Evolutionary conservation across 352 stramenopile genomes (phyloP).

Genomic region (Halophytophthora batemanensis): DNA sequence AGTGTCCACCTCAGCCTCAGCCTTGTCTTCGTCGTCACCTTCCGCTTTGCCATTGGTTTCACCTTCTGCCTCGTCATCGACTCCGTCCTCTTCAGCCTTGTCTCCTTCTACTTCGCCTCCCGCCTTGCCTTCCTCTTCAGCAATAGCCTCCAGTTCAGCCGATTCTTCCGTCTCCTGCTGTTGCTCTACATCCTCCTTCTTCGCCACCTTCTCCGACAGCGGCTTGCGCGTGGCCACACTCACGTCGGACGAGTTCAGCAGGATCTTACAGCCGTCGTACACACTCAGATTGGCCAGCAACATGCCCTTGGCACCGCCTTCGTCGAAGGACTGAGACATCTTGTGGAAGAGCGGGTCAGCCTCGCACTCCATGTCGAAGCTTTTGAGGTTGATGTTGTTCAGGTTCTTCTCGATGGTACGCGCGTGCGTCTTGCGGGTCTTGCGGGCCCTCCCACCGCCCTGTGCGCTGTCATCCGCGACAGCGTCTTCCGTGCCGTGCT

Average conservation of each 20-base stretch:
- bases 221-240: slow-evolving; percentile 54
- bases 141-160: slow-evolving; percentile 8
- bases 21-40: slow-evolving; percentile 5
- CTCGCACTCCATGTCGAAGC: slow-evolving; percentile 84
- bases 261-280: slow-evolving; percentile 87
- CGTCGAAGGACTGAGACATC: slow-evolving; percentile 92
- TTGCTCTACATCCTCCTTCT: slow-evolving; percentile 15
- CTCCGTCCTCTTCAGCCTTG: neutral
- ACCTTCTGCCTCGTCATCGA: neutral
- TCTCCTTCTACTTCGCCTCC: slow-evolving; percentile 1
- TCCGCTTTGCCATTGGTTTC: neutral
- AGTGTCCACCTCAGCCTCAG: neutral
- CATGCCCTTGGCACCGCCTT: slow-evolving; percentile 90
- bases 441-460: slow-evolving; percentile 28
- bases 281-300: slow-evolving; percentile 89
- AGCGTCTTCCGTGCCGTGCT: slow-evolving; percentile 32
- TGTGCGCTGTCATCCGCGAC: slow-evolving; percentile 28
- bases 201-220: slow-evolving; percentile 19
- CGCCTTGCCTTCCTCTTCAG: slow-evolving; percentile 6
- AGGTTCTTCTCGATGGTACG: slow-evolving; percentile 87
- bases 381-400: slow-evolving; percentile 86
- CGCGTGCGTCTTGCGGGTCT: slow-evolving; percentile 46
- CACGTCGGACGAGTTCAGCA: slow-evolving; percentile 78
- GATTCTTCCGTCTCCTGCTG: neutral
- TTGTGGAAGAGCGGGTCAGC: slow-evolving; percentile 92